Base-by-base conservation (phyloP, 2,329 filamentous ascomycete species). In the Phialophora verrucosa region DNA sequence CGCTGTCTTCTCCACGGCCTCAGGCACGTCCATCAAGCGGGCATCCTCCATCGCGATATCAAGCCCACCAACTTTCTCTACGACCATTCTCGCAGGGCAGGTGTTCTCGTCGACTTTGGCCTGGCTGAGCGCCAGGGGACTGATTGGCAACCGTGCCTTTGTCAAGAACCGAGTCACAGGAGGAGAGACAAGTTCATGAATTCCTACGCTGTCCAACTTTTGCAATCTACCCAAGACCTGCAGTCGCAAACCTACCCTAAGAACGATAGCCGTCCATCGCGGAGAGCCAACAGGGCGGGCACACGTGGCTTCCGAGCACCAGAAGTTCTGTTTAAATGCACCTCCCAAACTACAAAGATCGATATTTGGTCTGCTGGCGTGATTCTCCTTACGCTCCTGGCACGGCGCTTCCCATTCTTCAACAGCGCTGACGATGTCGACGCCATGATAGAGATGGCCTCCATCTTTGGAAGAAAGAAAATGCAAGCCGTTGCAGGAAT, bases 381-480 rank as follows among this genome's bases (percentile, higher is more conserved):
- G n/a, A 96, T 99, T 63, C 85, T 99, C 2, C 83, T 99, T n/a
- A 99, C 95, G 0, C 90, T 99, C 69, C 83, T 99, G 14, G 94
- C 91, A 49, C 90, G 91, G 64, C 89, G 95, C 3, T 99, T 99
- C 74, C 95, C 95, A 1, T 99, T 99, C 80, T 99, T 99, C 84
- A 97, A 99, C 80, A 96, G 92, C 54, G 90, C 93, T n/a, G 95
- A 99, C 77, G 95, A 99, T 74, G 91, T 99, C 56, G 95, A 99
- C 75, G 95, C 95, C 59, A 90, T 97, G 85, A 94, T 99, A 72
- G 95, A 99, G 78, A 96, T 99, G 71, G 91, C 93, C 42, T 96
- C 92, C 65, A 96, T 99, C 67, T 97, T 98, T 76, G 95, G 95
- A 58, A 85, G 85, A 50, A 89, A 87, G 75, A 88, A 89, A 65